phyloP scores from a whole-genome alignment of 2,329 filamentous ascomycete species.

The Microdochium nivale region DNA sequence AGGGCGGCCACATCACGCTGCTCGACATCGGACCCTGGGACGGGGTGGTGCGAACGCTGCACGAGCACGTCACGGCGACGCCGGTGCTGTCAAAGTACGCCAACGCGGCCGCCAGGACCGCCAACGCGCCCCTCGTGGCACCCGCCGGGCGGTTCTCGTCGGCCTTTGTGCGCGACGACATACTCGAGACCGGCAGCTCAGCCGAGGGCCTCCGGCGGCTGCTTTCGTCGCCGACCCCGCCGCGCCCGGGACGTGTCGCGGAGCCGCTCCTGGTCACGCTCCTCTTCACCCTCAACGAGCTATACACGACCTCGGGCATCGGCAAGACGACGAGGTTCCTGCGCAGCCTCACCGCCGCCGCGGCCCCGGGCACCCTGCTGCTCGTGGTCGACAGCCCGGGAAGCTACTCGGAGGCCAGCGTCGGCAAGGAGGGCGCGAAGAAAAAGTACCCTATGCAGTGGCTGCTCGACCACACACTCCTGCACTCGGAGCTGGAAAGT shows the following conservation, averaged over 20 bases:
- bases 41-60: conserved; percentile 49
- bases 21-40: conserved; percentile 80
- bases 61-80: conserved; percentile 42
- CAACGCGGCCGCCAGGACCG: conserved; percentile 33
- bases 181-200: conserved; percentile 29
- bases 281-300: conserved; percentile 92
- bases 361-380: conserved; percentile 55
- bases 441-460: conserved; percentile 88
- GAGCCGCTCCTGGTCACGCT: conserved; percentile 61
- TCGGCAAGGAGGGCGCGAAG: conserved; percentile 50
- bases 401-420: conserved; percentile 75
- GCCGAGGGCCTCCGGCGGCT: conserved; percentile 21
- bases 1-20: conserved; percentile 43
- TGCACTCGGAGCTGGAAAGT: conserved; percentile 19
- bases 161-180: conserved; percentile 38
- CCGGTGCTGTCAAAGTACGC: conserved; percentile 44
- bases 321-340: conserved; percentile 71
- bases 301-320: conserved; percentile 70
- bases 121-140: conserved; percentile 35
- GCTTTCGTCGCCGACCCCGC: conserved; percentile 11
- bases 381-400: conserved; percentile 90
- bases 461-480: conserved; percentile 75
- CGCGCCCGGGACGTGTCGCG: too few species aligned
- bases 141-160: conserved; percentile 25
- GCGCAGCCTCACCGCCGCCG: conserved; percentile 51